Evolutionary conservation across 2,329 filamentous ascomycete species (phyloP).

Genomic region (Alternaria panax): DNA sequence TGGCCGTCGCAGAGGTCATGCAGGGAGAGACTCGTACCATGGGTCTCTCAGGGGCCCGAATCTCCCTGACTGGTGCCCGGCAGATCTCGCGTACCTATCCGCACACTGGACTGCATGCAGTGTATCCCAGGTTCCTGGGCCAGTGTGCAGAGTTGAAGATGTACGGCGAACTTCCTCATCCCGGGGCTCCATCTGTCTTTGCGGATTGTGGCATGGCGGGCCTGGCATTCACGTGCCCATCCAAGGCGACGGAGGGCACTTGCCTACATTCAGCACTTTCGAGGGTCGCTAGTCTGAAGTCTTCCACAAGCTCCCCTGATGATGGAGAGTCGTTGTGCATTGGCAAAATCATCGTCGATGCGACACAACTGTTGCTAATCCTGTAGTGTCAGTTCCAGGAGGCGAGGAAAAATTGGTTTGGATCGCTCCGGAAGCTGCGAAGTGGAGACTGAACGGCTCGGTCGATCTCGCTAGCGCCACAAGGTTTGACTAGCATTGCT

Average conservation of each 20-base stretch:
- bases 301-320: neutral
- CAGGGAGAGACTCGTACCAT: constrained; percentile 12
- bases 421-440: constrained; percentile 2
- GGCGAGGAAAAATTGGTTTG: constrained; percentile 4
- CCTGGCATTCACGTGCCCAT: neutral
- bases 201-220: neutral
- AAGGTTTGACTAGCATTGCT: constrained; percentile 8
- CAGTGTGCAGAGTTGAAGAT: neutral
- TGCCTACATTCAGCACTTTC: neutral
- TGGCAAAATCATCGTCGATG: neutral
- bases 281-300: neutral
- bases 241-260: neutral
- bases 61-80: neutral
- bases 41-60: neutral
- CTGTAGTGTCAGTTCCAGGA: constrained; percentile 3
- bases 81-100: neutral
- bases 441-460: constrained; percentile 16
- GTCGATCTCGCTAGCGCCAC: constrained; percentile 12
- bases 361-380: neutral
- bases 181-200: neutral
- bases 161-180: neutral
- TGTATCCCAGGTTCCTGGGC: neutral
- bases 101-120: neutral
- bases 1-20: constrained; percentile 8
- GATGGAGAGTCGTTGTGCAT: constrained; percentile 1